Evolutionary conservation across 2,329 filamentous ascomycete species (phyloP).

Genomic region (Sporothrix pseudoabietina): DNA sequence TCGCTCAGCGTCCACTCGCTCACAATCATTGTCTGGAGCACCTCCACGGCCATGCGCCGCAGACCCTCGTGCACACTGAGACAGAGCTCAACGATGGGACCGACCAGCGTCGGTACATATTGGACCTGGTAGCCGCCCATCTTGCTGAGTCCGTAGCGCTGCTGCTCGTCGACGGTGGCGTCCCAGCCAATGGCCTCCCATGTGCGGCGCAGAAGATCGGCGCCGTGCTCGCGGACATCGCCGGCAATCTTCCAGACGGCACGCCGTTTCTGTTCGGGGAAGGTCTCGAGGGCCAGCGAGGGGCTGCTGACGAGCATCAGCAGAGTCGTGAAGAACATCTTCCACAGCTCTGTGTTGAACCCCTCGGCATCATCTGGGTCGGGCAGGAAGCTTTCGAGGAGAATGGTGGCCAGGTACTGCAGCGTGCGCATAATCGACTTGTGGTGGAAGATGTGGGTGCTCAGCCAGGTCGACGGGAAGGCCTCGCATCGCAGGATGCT

Average conservation of each 20-base stretch:
- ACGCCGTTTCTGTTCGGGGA: slow-evolving; percentile 92
- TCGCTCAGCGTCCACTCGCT: slow-evolving; percentile 97
- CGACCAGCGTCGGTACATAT: slow-evolving; percentile 90
- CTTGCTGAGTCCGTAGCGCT: slow-evolving; percentile 74
- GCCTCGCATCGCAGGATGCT: slow-evolving; percentile 88
- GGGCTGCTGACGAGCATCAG: slow-evolving; percentile 88
- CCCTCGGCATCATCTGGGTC: slow-evolving; percentile 86
- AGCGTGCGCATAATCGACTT: slow-evolving; percentile 84
- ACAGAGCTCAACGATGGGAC: slow-evolving; percentile 89
- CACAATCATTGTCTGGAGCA: slow-evolving; percentile 96
- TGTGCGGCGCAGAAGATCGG: slow-evolving; percentile 77
- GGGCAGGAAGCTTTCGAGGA: slow-evolving; percentile 83
- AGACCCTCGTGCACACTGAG: slow-evolving; percentile 93
- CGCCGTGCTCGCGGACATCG: slow-evolving; percentile 89
- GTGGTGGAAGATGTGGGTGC: slow-evolving; percentile 89
- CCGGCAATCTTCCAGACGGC: slow-evolving; percentile 99
- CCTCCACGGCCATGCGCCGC: slow-evolving; percentile 84
- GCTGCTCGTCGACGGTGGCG: slow-evolving; percentile 74
- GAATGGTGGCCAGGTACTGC: slow-evolving; percentile 75
- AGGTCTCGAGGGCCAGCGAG: slow-evolving; percentile 87
- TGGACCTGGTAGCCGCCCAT: slow-evolving; percentile 98
- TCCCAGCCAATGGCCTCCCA: slow-evolving; percentile 99
- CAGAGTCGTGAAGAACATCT: slow-evolving; percentile 85
- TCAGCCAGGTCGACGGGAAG: slow-evolving; percentile 88
- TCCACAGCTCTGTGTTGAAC: slow-evolving; percentile 94